phyloP scores from a whole-genome alignment of 139 green algal genomes.

The Chlamydomonas asymmetrica region DNA sequence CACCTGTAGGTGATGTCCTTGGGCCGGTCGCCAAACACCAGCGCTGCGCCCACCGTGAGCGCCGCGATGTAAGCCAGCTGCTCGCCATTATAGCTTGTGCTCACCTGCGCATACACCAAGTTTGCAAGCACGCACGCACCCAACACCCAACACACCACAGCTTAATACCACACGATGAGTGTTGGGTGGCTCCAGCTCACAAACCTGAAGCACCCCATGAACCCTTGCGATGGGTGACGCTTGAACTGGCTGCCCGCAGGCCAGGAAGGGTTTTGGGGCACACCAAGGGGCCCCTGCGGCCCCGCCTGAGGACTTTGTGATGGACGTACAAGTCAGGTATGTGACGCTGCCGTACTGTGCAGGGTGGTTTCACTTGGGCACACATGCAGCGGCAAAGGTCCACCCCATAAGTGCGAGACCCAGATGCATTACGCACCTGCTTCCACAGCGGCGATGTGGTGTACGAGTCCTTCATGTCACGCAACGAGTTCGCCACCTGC shows the following conservation, averaged over 20 bases:
- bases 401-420: background rate
- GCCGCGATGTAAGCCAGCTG: conserved; percentile 80
- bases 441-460: conserved; percentile 29
- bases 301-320: too few species aligned
- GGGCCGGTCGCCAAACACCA: conserved; percentile 77
- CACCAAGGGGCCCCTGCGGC: too few species aligned
- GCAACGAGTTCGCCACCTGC: too few species aligned
- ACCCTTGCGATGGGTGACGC: background rate
- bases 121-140: background rate
- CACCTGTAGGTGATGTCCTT: conserved; percentile 77
- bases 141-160: conserved; percentile 6
- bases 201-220: conserved; percentile 30
- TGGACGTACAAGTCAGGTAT: background rate
- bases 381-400: background rate
- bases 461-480: too few species aligned
- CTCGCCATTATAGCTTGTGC: conserved; percentile 60
- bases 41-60: conserved; percentile 47
- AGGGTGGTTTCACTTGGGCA: background rate
- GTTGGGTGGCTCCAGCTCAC: background rate
- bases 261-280: too few species aligned
- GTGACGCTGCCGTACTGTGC: background rate
- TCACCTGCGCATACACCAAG: conserved; percentile 11
- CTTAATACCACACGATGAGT: conserved; percentile 18
- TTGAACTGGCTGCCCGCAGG: too few species aligned
- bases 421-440: background rate